Evolutionary conservation across 225 moss, liverwort and hornwort genomes (phyloP), one percentile per base, ranked within the genome.

Genomic region (Takakia lepidozioides): DNA sequence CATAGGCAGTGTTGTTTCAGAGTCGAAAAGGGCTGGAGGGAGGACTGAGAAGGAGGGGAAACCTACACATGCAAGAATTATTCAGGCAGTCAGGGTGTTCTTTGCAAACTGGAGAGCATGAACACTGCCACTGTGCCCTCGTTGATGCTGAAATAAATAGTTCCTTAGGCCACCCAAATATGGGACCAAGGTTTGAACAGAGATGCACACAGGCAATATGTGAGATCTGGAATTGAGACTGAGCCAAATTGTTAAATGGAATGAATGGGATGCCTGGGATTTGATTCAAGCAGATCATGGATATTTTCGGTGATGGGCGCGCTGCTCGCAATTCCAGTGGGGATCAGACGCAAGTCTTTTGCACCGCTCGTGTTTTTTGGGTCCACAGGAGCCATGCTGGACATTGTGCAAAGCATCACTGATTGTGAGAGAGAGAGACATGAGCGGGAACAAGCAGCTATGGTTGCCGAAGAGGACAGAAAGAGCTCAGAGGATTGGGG

Each of bases 381-480:
- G 11, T 71, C 89, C 27, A 93, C 89, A 3, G 89, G 86, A 22
- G 93, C 89, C 29, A 93, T 93, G 84, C 65, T 93, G 15, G 89
- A 93, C 54, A 93, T 89, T 18, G 76, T 87, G 49, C 79, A 87
- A 59, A 68, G 82, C 27, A 68, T 87, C 30, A 84, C 84, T 8
- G 84, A 92, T 59, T 85, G 84, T 47, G 82, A 82, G 49, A 74
- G 82, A 56, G 76, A 80, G 26, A 72, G 73, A 59, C 61, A 82
- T 29, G 84, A 87, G 32, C 73, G 68, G 46, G 30, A 81, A 56
- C 68, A 38, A 29, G 71, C 70, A 2, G 58, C 53, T n/a, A n/a
- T n/a, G n/a, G n/a, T n/a, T n/a, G n/a, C n/a, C n/a, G n/a, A n/a
- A n/a, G n/a, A n/a, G n/a, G n/a, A n/a, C n/a, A n/a, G n/a, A n/a